These are phyloP conservation scores for Raddia guianensis DNA, from an alignment of 176 grass and related monocot species.

Conservation along the genomic window DNA sequence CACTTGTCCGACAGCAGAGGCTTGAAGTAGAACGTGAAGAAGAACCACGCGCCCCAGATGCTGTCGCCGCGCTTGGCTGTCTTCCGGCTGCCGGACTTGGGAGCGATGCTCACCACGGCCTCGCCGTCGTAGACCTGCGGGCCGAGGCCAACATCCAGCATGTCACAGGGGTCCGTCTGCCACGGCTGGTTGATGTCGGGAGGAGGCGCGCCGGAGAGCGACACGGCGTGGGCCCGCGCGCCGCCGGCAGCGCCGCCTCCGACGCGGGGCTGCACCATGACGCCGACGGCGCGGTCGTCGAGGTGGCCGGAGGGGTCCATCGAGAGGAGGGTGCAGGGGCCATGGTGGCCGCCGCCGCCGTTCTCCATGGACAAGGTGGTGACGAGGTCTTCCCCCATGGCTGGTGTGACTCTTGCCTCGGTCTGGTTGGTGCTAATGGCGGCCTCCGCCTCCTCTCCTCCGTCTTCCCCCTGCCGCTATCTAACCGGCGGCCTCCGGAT, in stretches of 20 bases:
- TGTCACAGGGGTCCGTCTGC: constrained; percentile 70
- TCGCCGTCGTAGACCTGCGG: constrained; percentile 65
- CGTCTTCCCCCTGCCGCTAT: constrained; percentile 55
- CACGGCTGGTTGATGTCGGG: constrained; percentile 98
- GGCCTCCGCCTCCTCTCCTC: constrained; percentile 48
- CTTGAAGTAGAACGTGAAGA: constrained; percentile 99
- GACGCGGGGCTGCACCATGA: constrained; percentile 65
- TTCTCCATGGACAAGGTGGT: constrained; percentile 97
- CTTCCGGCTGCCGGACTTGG: constrained; percentile 69
- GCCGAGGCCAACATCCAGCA: constrained; percentile 73
- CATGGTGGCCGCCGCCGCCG: constrained; percentile 51
- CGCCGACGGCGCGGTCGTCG: constrained; percentile 61
- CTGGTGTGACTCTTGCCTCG: constrained; percentile 26
- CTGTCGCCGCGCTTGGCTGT: constrained; percentile 84
- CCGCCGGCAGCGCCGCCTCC: constrained; percentile 2
- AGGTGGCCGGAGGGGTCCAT: constrained; percentile 86
- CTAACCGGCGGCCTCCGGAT: constrained; percentile 82
- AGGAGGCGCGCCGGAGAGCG: constrained; percentile 58
- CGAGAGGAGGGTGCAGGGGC: constrained; percentile 93
- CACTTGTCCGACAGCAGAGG: constrained; percentile 78
- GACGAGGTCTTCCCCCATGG: constrained; percentile 96
- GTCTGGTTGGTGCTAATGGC: constrained; percentile 37
- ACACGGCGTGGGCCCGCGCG: constrained; percentile 50
- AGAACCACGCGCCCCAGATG: constrained; percentile 99
- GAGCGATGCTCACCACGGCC: constrained; percentile 51